Base-by-base conservation (phyloP, 192 early-diverging fungal species). In the Coemansia brasiliensis region DNA sequence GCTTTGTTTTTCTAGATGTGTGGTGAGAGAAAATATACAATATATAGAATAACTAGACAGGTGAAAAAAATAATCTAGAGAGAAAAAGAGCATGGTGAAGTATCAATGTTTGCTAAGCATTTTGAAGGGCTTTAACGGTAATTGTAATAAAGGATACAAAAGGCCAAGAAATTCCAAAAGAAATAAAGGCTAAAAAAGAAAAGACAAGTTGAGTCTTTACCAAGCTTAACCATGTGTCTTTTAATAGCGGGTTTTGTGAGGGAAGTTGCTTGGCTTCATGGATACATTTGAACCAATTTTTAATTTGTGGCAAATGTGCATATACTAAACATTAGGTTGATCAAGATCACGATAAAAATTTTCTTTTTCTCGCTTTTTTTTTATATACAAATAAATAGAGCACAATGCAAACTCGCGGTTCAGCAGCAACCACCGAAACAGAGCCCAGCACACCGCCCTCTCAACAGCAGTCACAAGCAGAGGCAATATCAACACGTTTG, bases 341-440 rank as follows among this genome's bases (percentile, higher is more conserved):
- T 35, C 32, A 35, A n/a, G 32, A 35, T 35, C 32, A 35, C 32
- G 10, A 35, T 35, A 35, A 35, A 35, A 35, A 5, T 35, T 35
- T 35, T 35, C n/a, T 39, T 38, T 53, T 53, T 38, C 17, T 53
- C n/a, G 22, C 48, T 50, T 10, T 27, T 50, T 50, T 22, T 50
- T 12, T 50, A 13, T 5, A 17, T n/a, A n/a, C n/a, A n/a, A n/a
- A n/a, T 25, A 29, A 39, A 45, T 17, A 57, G 17, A 46, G 44
- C 24, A 26, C 5, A 16, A 64, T 64, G 62, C 45, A 49, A 18
- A 56, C 62, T 4, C 62, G 62, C 24, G 53, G 62, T 22, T 21
- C 60, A 20, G 39, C 44, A 32, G 45, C 38, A 35, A 3, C 24
- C 24, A 41, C 51, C 22, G 43, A 54, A 8, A 32, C 15, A 17